Conservation (phyloP, 2,329 filamentous ascomycete genomes). For the Aspergillus novofumigatus region DNA sequence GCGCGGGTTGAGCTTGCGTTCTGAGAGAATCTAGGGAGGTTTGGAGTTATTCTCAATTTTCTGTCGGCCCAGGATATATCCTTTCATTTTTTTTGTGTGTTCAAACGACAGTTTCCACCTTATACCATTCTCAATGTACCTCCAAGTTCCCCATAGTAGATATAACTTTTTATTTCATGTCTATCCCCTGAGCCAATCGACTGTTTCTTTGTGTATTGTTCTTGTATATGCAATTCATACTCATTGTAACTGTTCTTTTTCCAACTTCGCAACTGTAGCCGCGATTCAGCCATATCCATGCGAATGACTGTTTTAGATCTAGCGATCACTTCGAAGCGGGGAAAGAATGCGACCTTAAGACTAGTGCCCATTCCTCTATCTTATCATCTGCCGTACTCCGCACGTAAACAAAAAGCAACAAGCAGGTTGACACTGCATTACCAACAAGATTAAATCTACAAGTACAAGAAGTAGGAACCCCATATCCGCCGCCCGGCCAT, state of each 20-base stretch:
- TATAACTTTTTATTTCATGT: slow-evolving; percentile 18
- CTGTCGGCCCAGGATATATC: slow-evolving; percentile 4
- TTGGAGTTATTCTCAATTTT: slow-evolving; percentile 16
- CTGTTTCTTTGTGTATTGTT: slow-evolving; percentile 20
- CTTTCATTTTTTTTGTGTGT: slow-evolving; percentile 6
- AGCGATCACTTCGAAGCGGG: too few species aligned
- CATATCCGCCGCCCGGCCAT: too few species aligned
- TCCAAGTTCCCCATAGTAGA: slow-evolving; percentile 16
- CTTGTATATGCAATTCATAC: slow-evolving; percentile 19
- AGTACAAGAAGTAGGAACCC: not conserved
- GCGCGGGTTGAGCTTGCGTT: slow-evolving; percentile 5
- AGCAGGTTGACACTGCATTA: not conserved
- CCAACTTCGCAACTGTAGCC: not conserved
- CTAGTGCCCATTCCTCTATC: too few species aligned
- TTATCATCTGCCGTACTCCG: too few species aligned
- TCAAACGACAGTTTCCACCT: not conserved
- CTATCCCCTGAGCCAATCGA: slow-evolving; percentile 23
- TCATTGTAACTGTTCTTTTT: too few species aligned
- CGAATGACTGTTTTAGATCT: not conserved
- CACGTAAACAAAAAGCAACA: not conserved
- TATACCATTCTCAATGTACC: slow-evolving; percentile 10
- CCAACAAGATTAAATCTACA: not conserved
- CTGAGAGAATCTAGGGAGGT: slow-evolving; percentile 9
- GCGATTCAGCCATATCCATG: not conserved
- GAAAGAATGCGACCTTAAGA: too few species aligned